phyloP scores from a whole-genome alignment of 495 filamentous ascomycete species.

The Cercophora samala region DNA sequence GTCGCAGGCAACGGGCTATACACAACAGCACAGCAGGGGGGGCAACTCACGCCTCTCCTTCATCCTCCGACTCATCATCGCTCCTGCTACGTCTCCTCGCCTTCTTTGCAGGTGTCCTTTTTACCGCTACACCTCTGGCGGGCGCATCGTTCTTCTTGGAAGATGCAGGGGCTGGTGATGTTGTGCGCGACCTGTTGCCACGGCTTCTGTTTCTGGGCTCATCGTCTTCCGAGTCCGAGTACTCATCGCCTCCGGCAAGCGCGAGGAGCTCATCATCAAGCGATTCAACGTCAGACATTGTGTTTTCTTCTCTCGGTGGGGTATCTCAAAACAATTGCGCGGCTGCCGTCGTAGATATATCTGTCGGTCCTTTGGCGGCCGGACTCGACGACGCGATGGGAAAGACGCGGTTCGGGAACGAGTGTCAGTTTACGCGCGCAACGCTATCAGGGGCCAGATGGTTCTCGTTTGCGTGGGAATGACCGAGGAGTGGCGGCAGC shows the following conservation, averaged over 20 bases:
- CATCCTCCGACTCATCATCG: constrained; percentile 68
- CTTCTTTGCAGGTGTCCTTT: constrained; percentile 51
- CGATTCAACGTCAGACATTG: constrained; percentile 60
- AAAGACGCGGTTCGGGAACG: neutral
- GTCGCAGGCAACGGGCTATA: neutral
- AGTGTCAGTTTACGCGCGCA: neutral
- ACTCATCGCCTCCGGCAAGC: constrained; percentile 66
- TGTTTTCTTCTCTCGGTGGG: constrained; percentile 6
- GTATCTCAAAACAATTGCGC: neutral
- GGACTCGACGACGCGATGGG: constrained; percentile 8
- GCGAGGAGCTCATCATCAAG: constrained; percentile 80
- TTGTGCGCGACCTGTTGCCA: constrained; percentile 38
- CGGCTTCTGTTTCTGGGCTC: constrained; percentile 13
- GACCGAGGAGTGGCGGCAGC: neutral
- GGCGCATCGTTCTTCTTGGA: constrained; percentile 33
- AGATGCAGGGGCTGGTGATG: constrained; percentile 31
- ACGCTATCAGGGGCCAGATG: neutral
- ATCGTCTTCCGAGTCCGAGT: constrained; percentile 48
- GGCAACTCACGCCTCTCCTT: constrained; percentile 78
- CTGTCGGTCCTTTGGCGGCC: neutral
- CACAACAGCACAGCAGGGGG: constrained; percentile 5
- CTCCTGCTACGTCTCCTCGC: constrained; percentile 40
- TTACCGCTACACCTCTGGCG: constrained; percentile 37
- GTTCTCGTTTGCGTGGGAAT: neutral
- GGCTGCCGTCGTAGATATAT: neutral